A percentile compares a stretch with the other conserved stretches of the same genome.
Evolutionary conservation across 208 protist genomes (phyloP).

Genomic region (Angomonas desouzai): DNA sequence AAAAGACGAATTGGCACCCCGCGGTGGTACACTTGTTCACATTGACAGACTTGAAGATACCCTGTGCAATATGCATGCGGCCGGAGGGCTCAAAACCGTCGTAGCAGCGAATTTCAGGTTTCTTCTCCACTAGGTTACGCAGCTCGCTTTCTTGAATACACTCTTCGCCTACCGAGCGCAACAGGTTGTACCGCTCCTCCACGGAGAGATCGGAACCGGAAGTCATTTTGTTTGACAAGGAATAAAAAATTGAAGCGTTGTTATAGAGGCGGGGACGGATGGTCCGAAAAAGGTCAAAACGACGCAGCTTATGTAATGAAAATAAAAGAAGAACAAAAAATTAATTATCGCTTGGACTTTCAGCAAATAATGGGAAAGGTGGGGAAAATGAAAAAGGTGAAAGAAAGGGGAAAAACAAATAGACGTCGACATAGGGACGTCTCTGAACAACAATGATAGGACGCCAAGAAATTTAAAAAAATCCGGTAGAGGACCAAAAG

Average conservation of each 20-base stretch:
- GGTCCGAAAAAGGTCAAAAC: not conserved
- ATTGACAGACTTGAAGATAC: conserved; percentile 98
- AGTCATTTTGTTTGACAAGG: not conserved
- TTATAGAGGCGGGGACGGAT: not conserved
- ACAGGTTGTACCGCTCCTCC: conserved; percentile 75
- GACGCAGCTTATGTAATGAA: not conserved
- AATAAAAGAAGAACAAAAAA: too few species aligned
- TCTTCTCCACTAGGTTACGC: conserved; percentile 87
- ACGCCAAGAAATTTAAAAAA: too few species aligned
- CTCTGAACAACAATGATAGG: too few species aligned
- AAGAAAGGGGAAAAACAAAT: conserved; percentile 6
- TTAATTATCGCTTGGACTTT: too few species aligned
- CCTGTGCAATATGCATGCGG: conserved; percentile 99
- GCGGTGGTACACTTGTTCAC: conserved; percentile 97
- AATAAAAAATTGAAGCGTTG: not conserved
- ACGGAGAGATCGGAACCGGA: conserved; percentile 14
- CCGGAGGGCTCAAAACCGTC: conserved; percentile 99
- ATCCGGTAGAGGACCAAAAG: too few species aligned
- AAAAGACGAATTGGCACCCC: conserved; percentile 98
- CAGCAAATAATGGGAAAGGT: not conserved
- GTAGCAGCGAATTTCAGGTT: conserved; percentile 93
- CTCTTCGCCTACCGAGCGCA: conserved; percentile 95
- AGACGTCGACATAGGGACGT: too few species aligned
- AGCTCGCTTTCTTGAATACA: conserved; percentile 95
- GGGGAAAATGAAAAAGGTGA: conserved; percentile 2